A percentile compares a stretch with the other conserved stretches of the same genome.
phyloP scores from a whole-genome alignment of 164 flowering plant genomes.

The Sextonia rubra region DNA sequence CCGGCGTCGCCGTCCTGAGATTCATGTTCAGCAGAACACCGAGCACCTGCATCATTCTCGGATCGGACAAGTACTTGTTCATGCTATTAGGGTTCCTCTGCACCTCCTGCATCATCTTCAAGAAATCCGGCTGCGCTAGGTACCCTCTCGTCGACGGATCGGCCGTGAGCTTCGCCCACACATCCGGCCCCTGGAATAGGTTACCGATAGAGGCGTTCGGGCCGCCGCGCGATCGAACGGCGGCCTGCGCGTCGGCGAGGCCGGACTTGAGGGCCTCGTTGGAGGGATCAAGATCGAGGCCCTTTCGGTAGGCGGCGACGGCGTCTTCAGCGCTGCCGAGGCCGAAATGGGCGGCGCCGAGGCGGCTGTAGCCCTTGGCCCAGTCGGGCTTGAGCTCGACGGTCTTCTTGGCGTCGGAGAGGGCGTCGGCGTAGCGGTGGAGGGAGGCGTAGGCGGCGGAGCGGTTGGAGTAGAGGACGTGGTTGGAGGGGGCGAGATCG shows the following conservation, averaged over 20 bases:
- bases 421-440: conserved; percentile 52
- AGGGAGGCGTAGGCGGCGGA: conserved; percentile 95
- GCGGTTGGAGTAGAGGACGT: conserved; percentile 95
- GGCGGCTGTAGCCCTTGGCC: conserved; percentile 88
- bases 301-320: conserved; percentile 61
- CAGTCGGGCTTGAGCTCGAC: conserved; percentile 84
- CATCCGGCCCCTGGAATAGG: conserved; percentile 73
- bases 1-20: conserved; percentile 32
- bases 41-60: conserved; percentile 82
- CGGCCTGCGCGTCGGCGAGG: conserved; percentile 63
- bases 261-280: conserved; percentile 80
- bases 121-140: conserved; percentile 82
- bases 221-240: conserved; percentile 25
- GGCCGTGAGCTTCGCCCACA: conserved; percentile 88
- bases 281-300: conserved; percentile 76
- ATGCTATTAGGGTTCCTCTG: conserved; percentile 79
- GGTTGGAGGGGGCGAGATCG: conserved; percentile 68
- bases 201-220: conserved; percentile 51
- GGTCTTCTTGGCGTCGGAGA: conserved; percentile 77
- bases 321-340: conserved; percentile 50
- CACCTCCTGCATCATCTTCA: conserved; percentile 77
- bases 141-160: conserved; percentile 63
- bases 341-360: conserved; percentile 83
- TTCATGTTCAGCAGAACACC: conserved; percentile 75
- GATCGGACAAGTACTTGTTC: conserved; percentile 72